Evolutionary conservation across 192 early-diverging fungal species (phyloP).

Genomic region (Entomortierella parvispora): DNA sequence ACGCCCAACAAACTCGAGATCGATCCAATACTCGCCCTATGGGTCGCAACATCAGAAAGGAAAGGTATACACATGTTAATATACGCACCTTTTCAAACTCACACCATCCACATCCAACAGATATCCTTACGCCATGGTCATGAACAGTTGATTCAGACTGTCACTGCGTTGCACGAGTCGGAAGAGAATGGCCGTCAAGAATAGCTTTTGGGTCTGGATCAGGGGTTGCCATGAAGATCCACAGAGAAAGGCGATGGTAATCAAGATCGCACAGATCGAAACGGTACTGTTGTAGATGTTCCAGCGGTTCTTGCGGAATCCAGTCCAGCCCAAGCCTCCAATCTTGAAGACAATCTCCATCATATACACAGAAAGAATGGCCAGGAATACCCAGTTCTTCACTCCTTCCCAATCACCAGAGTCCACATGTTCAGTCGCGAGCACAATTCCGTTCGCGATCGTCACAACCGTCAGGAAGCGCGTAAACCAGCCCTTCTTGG

Average conservation of each 20-base stretch:
- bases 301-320: slow-evolving; percentile 61
- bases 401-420: slow-evolving; percentile 31
- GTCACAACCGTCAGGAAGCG: slow-evolving; percentile 57
- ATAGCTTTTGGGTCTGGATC: slow-evolving; percentile 65
- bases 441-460: slow-evolving; percentile 56
- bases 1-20: slow-evolving; percentile 67
- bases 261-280: slow-evolving; percentile 57
- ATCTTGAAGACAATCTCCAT: slow-evolving; percentile 59
- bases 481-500: slow-evolving; percentile 60
- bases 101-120: too few relatives aligned
- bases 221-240: slow-evolving; percentile 22
- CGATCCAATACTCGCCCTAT: slow-evolving; percentile 53
- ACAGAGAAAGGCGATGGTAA: slow-evolving; percentile 35
- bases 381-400: slow-evolving; percentile 54
- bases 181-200: slow-evolving; percentile 64
- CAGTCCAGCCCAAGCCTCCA: slow-evolving; percentile 60
- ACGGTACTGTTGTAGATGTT: slow-evolving; percentile 76
- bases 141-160: slow-evolving; percentile 68
- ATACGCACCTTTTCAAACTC: too few relatives aligned
- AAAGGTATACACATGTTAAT: not conserved
- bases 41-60: slow-evolving; percentile 15
- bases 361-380: slow-evolving; percentile 57
- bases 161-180: slow-evolving; percentile 67
- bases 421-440: slow-evolving; percentile 48
- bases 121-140: slow-evolving; percentile 69